Conservation (phyloP, 805 yeast genomes). For the Ogataea philodendri region DNA sequence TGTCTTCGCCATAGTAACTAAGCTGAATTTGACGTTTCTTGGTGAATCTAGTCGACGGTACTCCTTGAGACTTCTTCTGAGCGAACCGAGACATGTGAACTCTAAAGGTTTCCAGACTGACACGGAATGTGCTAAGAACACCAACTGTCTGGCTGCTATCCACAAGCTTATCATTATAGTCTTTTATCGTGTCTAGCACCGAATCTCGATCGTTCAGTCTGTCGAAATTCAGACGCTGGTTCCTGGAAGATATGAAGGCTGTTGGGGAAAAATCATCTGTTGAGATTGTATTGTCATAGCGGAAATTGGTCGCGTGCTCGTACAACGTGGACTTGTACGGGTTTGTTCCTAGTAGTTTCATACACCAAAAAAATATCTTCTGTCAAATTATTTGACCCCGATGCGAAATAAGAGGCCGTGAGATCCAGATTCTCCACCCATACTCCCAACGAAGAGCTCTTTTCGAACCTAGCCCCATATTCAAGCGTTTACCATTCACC, state of each 20-base stretch:
- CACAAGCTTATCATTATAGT: constrained; percentile 10
- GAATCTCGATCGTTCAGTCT: constrained; percentile 18
- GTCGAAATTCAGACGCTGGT: constrained; percentile 22
- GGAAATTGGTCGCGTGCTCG: constrained; percentile 7
- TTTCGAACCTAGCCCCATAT: no score
- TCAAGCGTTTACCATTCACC: no score
- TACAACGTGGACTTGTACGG: constrained; percentile 6
- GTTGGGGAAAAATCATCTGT: constrained; percentile 15
- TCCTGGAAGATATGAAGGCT: constrained; percentile 19
- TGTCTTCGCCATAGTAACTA: constrained; percentile 22
- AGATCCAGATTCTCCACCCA: no score
- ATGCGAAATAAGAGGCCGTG: no score
- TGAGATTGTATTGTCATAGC: constrained; percentile 9
- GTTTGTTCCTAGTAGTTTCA: constrained; percentile 13
- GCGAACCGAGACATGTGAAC: constrained; percentile 3
- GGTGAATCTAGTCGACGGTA: not conserved
- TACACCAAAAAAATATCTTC: no score
- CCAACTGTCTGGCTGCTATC: not conserved
- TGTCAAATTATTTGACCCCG: no score
- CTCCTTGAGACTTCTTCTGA: not conserved
- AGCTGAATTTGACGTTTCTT: constrained; percentile 15
- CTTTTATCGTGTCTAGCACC: constrained; percentile 15
- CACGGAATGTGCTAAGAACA: constrained; percentile 3
- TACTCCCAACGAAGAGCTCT: no score
- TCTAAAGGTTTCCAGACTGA: constrained; percentile 3